These are phyloP conservation scores for Ogataea chonburiensis DNA, from an alignment of 805 yeast genomes.

Conservation along the genomic window DNA sequence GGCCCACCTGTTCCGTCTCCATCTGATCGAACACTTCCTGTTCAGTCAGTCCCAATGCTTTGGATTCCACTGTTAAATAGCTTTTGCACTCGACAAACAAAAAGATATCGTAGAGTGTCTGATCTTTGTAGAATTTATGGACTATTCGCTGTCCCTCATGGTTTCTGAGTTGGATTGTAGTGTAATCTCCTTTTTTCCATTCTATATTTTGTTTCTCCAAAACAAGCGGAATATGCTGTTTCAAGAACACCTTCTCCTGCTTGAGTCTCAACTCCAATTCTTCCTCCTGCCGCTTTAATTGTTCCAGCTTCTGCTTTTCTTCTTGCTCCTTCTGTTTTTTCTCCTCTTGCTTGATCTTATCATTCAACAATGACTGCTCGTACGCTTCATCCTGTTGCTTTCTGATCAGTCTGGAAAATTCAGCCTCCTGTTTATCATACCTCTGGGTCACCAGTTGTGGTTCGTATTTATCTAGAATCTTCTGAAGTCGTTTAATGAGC, in stretches of 20 bases:
- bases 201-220: conserved; percentile 8
- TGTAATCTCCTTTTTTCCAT: conserved; percentile 32
- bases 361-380: conserved; percentile 56
- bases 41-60: conserved; percentile 14
- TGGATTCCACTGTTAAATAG: conserved; percentile 14
- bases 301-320: conserved; percentile 19
- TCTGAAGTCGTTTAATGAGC: conserved; percentile 37
- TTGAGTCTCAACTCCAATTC: conserved; percentile 13
- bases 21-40: conserved; percentile 10
- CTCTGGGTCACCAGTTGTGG: conserved; percentile 62
- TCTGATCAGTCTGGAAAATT: conserved; percentile 54
- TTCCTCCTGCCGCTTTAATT: conserved; percentile 17
- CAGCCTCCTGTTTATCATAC: conserved; percentile 58
- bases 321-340: conserved; percentile 34
- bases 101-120: conserved; percentile 48
- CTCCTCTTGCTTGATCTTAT: conserved; percentile 51
- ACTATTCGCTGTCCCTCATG: conserved; percentile 53
- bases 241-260: conserved; percentile 27
- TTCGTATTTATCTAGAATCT: conserved; percentile 52
- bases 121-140: conserved; percentile 40
- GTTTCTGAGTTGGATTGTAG: conserved; percentile 52
- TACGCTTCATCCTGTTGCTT: conserved; percentile 69
- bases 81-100: conserved; percentile 46
- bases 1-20: conserved; percentile 10
- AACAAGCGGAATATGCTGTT: conserved; percentile 11